Evolutionary conservation across 1,284 basidiomycete species (phyloP), one percentile per base, ranked within the genome.

Genomic region (Sanghuangporus weigelae): DNA sequence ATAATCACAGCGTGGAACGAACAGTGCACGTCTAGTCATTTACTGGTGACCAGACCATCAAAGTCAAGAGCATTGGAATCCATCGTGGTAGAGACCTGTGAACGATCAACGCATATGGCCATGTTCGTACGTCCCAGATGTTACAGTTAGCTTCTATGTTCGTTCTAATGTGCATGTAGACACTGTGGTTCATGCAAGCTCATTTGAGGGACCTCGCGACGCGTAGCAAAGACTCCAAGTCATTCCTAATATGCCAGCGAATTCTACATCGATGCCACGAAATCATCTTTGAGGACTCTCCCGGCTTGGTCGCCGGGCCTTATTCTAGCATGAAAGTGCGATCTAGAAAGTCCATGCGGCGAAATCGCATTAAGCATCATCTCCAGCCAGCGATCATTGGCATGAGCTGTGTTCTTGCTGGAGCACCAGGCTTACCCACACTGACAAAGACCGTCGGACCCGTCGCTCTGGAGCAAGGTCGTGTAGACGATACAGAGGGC

Each of bases 171-270:
- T 26, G 11, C 26, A 40, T 35, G 35, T 14, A 96, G 95, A 97
- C 96, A 0, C 79, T 98, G 58, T 98, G 95, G 95, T 97, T 95
- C 75, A 95, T 98, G 89, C 96, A 98, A 84, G 92, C 95, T 23
- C 87, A 92, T 36, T 80, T 98, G n/a, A 87, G 85, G 67, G 96
- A 98, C 75, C 80, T 97, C n/a, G 84, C 91, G 0, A 73, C 77
- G 3, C 78, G 80, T 12, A 79, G 80, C 48, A 81, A 86, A 51
- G 84, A 87, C 65, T 89, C 95, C 1, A 84, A 82, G 31, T 91
- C 95, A 0, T 98, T 99, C 76, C 79, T 86, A 63, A 90, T 97
- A 67, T 99, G 97, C 77, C 94, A 96, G 75, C 86, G 97, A 64
- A 86, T 96, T 57, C 81, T 98, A 67, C 94, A 95, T 73, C 85